Percentiles rank a stretch among this genome's conserved stretches.
phyloP scores from a whole-genome alignment of 139 green algal species.

The Microglena sp. region DNA sequence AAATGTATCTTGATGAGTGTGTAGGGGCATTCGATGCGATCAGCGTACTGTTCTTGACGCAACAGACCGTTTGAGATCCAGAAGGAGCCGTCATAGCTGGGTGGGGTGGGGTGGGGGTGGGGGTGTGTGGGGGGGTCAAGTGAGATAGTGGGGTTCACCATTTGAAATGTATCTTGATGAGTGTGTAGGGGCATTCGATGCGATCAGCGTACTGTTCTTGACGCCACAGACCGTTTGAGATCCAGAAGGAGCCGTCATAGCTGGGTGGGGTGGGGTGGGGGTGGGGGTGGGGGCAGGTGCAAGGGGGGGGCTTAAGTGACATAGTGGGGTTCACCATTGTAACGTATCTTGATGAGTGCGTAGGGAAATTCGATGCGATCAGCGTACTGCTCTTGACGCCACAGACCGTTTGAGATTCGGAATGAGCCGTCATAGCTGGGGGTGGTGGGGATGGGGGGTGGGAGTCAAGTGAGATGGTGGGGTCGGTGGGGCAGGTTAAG shows the following conservation, averaged over 20 bases:
- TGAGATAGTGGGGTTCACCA: too few relatives aligned
- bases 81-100: constrained; percentile 12
- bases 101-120: too few relatives aligned
- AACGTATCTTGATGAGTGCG: constrained; percentile 3
- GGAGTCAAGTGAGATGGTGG: too few relatives aligned
- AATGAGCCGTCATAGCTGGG: constrained; percentile 14
- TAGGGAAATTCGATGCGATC: constrained; percentile 40
- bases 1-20: constrained; percentile 1
- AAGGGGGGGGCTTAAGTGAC: too few relatives aligned
- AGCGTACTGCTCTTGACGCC: constrained; percentile 19
- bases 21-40: constrained; percentile 36
- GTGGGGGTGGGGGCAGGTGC: too few relatives aligned
- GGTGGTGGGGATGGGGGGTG: too few relatives aligned
- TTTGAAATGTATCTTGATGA: too few relatives aligned
- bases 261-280: too few relatives aligned
- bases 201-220: constrained; percentile 16
- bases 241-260: constrained; percentile 13
- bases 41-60: constrained; percentile 19
- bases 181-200: not conserved
- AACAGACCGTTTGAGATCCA: constrained; percentile 26
- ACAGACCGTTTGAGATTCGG: constrained; percentile 23
- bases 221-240: constrained; percentile 26
- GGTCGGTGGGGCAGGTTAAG: too few relatives aligned
- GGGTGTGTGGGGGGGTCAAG: too few relatives aligned
- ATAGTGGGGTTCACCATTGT: too few relatives aligned